phyloP scores from a whole-genome alignment of 805 yeast genomes.

The Candida manassasensis region DNA sequence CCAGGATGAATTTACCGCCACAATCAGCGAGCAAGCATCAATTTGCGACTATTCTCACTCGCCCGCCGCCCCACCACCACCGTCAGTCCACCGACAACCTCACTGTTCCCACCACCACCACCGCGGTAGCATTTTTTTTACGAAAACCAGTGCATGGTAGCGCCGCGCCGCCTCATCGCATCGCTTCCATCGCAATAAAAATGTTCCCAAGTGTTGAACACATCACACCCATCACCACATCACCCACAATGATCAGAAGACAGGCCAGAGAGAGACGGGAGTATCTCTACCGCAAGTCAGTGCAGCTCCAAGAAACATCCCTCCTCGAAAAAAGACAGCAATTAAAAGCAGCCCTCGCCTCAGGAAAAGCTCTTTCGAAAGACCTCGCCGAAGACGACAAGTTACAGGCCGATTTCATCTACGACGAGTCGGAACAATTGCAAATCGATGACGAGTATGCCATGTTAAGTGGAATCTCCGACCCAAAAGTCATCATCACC shows the following conservation, averaged over 20 bases:
- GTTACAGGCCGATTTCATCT: constrained; percentile 75
- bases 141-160: no score
- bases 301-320: constrained; percentile 84
- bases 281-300: constrained; percentile 82
- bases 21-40: no score
- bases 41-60: no score
- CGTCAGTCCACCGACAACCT: no score
- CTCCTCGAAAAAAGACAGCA: constrained; percentile 82
- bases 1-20: no score
- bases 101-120: no score
- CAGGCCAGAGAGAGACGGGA: constrained; percentile 97
- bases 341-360: constrained; percentile 80
- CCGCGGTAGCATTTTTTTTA: no score
- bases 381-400: constrained; percentile 85
- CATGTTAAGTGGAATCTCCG: constrained; percentile 78
- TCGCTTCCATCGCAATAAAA: no score
- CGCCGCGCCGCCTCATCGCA: no score
- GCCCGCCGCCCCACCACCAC: no score
- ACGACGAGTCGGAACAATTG: constrained; percentile 71
- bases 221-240: no score
- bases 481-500: constrained; percentile 88
- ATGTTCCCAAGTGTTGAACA: no score
- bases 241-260: constrained; percentile 80
- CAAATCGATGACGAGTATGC: constrained; percentile 90
- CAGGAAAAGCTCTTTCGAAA: constrained; percentile 85